Percentiles rank a stretch among this genome's conserved stretches.
These are phyloP conservation scores for Westerdykella ornata DNA, from an alignment of 2,329 filamentous ascomycete species.

Conservation along the genomic window DNA sequence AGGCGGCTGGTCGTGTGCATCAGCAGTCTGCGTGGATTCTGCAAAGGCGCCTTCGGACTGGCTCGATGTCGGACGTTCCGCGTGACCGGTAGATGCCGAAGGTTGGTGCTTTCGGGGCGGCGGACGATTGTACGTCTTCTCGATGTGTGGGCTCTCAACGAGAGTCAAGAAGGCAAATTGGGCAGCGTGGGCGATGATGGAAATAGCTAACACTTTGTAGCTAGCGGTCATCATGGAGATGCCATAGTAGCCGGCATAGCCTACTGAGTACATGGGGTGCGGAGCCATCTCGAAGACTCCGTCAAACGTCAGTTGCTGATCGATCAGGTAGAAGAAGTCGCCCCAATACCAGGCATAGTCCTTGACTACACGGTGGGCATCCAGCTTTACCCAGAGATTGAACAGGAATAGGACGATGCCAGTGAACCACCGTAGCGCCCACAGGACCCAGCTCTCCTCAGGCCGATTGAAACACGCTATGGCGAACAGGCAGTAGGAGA, in stretches of 20 bases:
- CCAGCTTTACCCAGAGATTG: slow-evolving; percentile 97
- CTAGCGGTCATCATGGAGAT: slow-evolving; percentile 98
- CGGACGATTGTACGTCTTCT: slow-evolving; percentile 92
- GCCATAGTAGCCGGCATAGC: slow-evolving; percentile 95
- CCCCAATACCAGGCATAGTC: slow-evolving; percentile 99
- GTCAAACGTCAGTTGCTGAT: slow-evolving; percentile 95
- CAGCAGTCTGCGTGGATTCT: slow-evolving; percentile 35
- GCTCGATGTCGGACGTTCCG: slow-evolving; percentile 31
- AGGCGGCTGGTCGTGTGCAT: slow-evolving; percentile 50
- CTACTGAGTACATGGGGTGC: slow-evolving; percentile 98
- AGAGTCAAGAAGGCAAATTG: slow-evolving; percentile 89
- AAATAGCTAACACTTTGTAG: slow-evolving; percentile 96
- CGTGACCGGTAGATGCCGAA: slow-evolving; percentile 36
- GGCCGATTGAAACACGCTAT: slow-evolving; percentile 77
- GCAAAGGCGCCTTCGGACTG: slow-evolving; percentile 36
- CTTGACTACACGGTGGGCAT: slow-evolving; percentile 95
- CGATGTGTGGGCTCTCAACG: slow-evolving; percentile 96
- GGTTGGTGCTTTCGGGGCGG: slow-evolving; percentile 56
- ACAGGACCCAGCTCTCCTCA: slow-evolving; percentile 64
- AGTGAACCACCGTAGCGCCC: slow-evolving; percentile 66
- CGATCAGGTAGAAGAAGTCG: slow-evolving; percentile 97
- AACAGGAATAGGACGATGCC: slow-evolving; percentile 79
- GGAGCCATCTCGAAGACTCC: slow-evolving; percentile 99
- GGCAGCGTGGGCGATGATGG: slow-evolving; percentile 85
- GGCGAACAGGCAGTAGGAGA: slow-evolving; percentile 93